Conservation (phyloP, 495 filamentous ascomycete genomes). For the Aspergillus incahuasiensis region DNA sequence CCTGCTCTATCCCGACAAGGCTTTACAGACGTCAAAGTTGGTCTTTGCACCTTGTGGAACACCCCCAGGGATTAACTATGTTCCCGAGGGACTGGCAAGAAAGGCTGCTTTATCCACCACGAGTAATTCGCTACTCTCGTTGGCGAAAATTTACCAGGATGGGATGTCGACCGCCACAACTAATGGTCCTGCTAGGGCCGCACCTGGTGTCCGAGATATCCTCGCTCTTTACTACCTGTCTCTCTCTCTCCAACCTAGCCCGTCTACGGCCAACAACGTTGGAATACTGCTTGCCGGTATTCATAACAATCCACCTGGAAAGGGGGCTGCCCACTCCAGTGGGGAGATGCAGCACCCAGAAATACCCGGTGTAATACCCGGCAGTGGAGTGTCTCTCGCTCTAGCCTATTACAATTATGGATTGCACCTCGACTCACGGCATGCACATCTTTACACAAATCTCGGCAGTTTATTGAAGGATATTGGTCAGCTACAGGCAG, state of each 20-base stretch:
- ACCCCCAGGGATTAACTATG: conserved; percentile 75
- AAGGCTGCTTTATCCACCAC: conserved; percentile 88
- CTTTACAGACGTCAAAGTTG: conserved; percentile 75
- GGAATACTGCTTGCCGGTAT: conserved; percentile 93
- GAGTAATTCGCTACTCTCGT: conserved; percentile 89
- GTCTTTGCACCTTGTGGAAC: conserved; percentile 77
- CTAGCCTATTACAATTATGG: conserved; percentile 95
- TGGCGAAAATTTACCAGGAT: conserved; percentile 98
- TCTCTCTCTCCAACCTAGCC: conserved; percentile 88
- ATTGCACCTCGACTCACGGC: conserved; percentile 71
- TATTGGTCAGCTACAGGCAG: conserved; percentile 84
- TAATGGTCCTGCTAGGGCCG: conserved; percentile 52
- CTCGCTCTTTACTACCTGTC: conserved; percentile 95
- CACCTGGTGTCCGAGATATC: conserved; percentile 85
- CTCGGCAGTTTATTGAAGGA: conserved; percentile 94
- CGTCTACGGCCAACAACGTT: conserved; percentile 97
- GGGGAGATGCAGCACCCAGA: conserved; percentile 41
- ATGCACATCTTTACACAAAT: conserved; percentile 98
- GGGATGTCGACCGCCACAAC: conserved; percentile 70
- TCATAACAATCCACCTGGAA: conserved; percentile 63
- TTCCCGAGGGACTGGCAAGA: conserved; percentile 66
- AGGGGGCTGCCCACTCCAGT: conserved; percentile 29
- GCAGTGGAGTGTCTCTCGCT: conserved; percentile 83
- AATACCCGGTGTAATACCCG: conserved; percentile 77
- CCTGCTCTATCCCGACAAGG: conserved; percentile 76